Percentiles rank a stretch among this genome's conserved stretches.
These are phyloP conservation scores for Macrolepiota dolichaula DNA, from an alignment of 768 basidiomycete genomes.

Conservation along the genomic window DNA sequence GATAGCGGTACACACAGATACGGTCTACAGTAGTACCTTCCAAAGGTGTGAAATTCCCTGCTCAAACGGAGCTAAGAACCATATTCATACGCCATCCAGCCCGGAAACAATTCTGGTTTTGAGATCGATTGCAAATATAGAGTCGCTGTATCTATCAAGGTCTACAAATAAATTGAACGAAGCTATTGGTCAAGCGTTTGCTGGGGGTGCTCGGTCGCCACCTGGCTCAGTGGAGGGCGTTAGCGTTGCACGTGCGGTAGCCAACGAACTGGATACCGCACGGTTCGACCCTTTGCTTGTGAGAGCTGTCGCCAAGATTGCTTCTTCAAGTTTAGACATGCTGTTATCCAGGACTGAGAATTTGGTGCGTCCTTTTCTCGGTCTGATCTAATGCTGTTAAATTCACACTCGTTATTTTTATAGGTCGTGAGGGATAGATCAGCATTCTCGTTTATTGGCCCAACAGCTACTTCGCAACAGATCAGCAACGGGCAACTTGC, in stretches of 20 bases:
- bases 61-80: background rate
- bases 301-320: constrained; percentile 73
- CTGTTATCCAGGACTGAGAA: constrained; percentile 61
- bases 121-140: constrained; percentile 79
- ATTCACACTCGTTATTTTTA: constrained; percentile 4
- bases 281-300: constrained; percentile 90
- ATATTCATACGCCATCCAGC: constrained; percentile 34
- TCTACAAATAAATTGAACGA: constrained; percentile 85
- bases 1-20: constrained; percentile 94
- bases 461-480: constrained; percentile 77
- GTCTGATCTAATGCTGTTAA: background rate
- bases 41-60: constrained; percentile 61
- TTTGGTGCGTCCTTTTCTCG: constrained; percentile 47
- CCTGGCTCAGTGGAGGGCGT: constrained; percentile 77
- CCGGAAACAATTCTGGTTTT: constrained; percentile 91
- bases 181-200: constrained; percentile 71
- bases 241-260: constrained; percentile 69
- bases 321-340: constrained; percentile 64
- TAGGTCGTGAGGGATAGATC: constrained; percentile 78
- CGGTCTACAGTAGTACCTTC: constrained; percentile 75
- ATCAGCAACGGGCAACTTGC: constrained; percentile 73
- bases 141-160: constrained; percentile 84
- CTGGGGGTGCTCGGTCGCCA: constrained; percentile 63
- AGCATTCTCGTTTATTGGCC: constrained; percentile 71
- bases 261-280: constrained; percentile 91